Evolutionary conservation across 1,284 basidiomycete species (phyloP), one percentile per base, ranked within the genome.

Genomic region (Fomes fomentarius): DNA sequence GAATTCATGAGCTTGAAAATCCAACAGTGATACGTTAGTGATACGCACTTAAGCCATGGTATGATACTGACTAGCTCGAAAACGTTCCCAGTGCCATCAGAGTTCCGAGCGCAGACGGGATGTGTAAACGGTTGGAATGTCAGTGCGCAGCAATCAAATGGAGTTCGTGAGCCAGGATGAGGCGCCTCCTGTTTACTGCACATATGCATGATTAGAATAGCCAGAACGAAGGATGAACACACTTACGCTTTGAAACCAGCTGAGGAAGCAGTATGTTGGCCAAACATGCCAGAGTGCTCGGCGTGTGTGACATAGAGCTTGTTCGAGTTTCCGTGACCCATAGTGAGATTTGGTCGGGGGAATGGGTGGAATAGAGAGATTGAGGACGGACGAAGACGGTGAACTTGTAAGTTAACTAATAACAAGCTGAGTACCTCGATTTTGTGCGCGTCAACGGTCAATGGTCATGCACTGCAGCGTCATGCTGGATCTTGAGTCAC

Each of bases 121-220:
- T 93, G 88, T 21, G 78, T 79, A 70, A 97, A 98, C 1, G 91
- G 93, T 69, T 96, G 94, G 60, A 96, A 91, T 7, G 94, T 94
- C 30, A 98, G 82, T 0, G 94, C 88, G 64, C 96, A 98, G 66
- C 89, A 96, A 73, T 98, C 94, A 64, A 92, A 95, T 7, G 93
- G 90, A 1, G 91, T 91, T 54, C 78, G 76, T 52, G 80, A 74
- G 54, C 77, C 83, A 47, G 83, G 80, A 69, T 83, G 80, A 10
- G 81, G 79, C 33, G 79, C 83, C 68, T 89, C 81, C 22, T 77
- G 76, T 67, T 91, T 93, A 50, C 88, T 92, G 64, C 15, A 26
- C 17, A 33, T 19, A 12, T 57, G 48, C 37, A 11, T 12, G 11
- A 42, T 19, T 17, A 5, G 2, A 25, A 8, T 21, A 28, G 43